phyloP scores from a whole-genome alignment of 2,329 filamentous ascomycete species.

The Penicillium oxalicum region DNA sequence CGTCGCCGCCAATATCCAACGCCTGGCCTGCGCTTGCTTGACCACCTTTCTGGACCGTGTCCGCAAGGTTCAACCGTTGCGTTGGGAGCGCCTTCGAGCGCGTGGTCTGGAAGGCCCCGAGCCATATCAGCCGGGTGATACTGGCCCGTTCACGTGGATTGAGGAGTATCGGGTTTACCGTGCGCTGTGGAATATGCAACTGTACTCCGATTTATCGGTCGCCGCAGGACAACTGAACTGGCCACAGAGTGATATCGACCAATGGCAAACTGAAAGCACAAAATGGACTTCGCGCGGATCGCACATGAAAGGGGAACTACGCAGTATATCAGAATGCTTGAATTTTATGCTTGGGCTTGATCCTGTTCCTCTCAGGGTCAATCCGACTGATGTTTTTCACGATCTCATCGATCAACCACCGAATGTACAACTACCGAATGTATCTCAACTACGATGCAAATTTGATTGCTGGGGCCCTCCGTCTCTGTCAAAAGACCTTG shows the following conservation, averaged over 20 bases:
- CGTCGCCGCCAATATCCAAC: conserved; percentile 1
- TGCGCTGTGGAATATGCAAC: not conserved
- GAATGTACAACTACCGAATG: not conserved
- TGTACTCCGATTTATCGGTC: not conserved
- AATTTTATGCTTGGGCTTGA: not conserved
- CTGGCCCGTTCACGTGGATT: not conserved
- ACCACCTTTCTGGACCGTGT: not conserved
- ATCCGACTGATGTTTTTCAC: not conserved
- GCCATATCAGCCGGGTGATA: not conserved
- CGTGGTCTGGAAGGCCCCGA: not conserved
- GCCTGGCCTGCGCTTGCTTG: conserved; percentile 1
- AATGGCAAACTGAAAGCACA: not conserved
- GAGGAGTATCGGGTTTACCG: conserved; percentile 2
- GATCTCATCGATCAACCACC: not conserved
- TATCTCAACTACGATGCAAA: not conserved
- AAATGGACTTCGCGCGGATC: too few relatives aligned
- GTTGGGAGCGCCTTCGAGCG: not conserved
- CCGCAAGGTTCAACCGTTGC: not conserved
- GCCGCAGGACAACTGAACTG: not conserved
- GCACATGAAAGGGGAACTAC: not conserved
- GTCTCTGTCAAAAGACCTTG: not conserved
- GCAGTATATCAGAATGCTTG: not conserved
- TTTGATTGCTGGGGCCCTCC: not conserved
- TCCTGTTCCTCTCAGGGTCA: not conserved
- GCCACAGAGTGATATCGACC: not conserved